A percentile compares a stretch with the other conserved stretches of the same genome.
Conservation (phyloP, 805 yeast species). For the Lachancea thermotolerans region DNA sequence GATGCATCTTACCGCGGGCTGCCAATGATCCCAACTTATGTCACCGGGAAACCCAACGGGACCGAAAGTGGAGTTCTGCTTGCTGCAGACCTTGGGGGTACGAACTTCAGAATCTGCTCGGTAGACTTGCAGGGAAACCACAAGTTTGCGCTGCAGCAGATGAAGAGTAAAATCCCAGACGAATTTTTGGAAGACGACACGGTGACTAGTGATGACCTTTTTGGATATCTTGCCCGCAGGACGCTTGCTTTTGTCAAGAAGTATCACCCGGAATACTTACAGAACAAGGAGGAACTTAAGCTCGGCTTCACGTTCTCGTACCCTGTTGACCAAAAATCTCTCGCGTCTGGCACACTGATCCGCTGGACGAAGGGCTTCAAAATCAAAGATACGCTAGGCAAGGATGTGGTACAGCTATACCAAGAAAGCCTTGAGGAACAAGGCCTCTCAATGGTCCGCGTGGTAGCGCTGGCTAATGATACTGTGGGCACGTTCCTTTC, state of each 20-base stretch:
- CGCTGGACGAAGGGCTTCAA: constrained; percentile 97
- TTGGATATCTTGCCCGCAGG: constrained; percentile 67
- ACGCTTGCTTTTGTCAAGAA: constrained; percentile 56
- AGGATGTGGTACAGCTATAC: constrained; percentile 68
- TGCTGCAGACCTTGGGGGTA: constrained; percentile 95
- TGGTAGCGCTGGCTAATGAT: constrained; percentile 90
- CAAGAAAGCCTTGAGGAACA: constrained; percentile 61
- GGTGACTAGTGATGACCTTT: constrained; percentile 55
- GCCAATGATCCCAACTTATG: constrained; percentile 93
- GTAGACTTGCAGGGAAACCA: constrained; percentile 70
- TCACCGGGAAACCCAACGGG: constrained; percentile 80
- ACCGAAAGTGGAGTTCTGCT: constrained; percentile 72
- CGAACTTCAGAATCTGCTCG: constrained; percentile 92
- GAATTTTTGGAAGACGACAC: constrained; percentile 57
- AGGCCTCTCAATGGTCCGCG: constrained; percentile 51
- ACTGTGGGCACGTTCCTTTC: constrained; percentile 92
- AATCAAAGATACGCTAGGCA: constrained; percentile 75
- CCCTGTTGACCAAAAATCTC: constrained; percentile 82
- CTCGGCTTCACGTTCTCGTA: constrained; percentile 92
- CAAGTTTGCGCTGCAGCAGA: constrained; percentile 69
- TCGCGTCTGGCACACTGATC: constrained; percentile 71
- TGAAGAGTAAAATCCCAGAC: constrained; percentile 71
- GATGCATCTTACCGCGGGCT: constrained; percentile 36
- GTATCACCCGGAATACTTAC: constrained; percentile 48
- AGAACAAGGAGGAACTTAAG: constrained; percentile 41